phyloP scores from a whole-genome alignment of 2,329 filamentous ascomycete genomes.

The Pseudogymnoascus sp. region DNA sequence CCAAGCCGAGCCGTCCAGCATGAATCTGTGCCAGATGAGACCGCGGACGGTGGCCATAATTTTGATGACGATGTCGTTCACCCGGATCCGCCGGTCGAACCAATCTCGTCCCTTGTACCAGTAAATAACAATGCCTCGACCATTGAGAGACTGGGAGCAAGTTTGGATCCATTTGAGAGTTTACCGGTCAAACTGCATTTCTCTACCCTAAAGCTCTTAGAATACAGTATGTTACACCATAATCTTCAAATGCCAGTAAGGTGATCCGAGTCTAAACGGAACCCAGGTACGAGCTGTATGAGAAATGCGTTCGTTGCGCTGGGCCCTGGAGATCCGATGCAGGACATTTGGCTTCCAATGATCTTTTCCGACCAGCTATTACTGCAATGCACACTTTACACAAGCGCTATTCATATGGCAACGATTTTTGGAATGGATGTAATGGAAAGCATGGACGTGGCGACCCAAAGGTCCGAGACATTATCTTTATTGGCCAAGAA shows the following conservation, averaged over 20 bases:
- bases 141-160: conserved; percentile 3
- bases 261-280: background rate
- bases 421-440: conserved; percentile 8
- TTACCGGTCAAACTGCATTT: conserved; percentile 1
- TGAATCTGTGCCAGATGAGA: background rate
- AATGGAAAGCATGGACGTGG: conserved; percentile 4
- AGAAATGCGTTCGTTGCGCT: conserved; percentile 1
- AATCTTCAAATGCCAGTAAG: background rate
- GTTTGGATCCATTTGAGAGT: conserved; percentile 8
- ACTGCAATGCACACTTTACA: conserved; percentile 1
- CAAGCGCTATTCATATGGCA: conserved; percentile 1
- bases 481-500: background rate
- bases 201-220: background rate
- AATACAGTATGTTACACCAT: conserved; percentile 4
- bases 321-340: conserved; percentile 8
- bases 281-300: conserved; percentile 5
- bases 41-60: background rate
- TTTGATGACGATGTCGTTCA: background rate
- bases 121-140: background rate
- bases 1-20: background rate
- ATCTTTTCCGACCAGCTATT: conserved; percentile 8
- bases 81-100: background rate
- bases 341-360: conserved; percentile 7
- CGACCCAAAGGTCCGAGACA: background rate
- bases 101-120: background rate